Conservation (phyloP, 306 rosid genomes). For the Cicer arietinum region DNA sequence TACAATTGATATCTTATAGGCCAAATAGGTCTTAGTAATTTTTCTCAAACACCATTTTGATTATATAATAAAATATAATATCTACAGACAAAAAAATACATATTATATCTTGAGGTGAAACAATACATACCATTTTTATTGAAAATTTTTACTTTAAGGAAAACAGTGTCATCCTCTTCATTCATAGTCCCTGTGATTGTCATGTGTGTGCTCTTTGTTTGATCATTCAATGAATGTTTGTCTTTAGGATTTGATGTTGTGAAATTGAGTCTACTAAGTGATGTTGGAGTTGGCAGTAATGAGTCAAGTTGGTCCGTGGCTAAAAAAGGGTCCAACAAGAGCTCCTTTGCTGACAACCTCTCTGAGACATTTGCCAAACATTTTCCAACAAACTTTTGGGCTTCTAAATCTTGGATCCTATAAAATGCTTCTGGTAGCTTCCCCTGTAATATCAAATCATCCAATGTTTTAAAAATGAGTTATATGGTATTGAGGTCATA, state of each 20-base stretch:
- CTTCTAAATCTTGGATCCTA: slow-evolving; percentile 71
- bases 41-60: background rate
- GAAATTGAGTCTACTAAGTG: slow-evolving; percentile 29
- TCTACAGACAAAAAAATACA: background rate
- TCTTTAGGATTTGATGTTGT: slow-evolving; percentile 22
- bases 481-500: too few relatives aligned
- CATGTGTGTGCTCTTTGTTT: slow-evolving; percentile 62
- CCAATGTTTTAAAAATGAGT: background rate
- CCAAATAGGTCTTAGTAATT: too few relatives aligned
- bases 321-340: slow-evolving; percentile 80
- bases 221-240: slow-evolving; percentile 33
- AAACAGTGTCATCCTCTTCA: slow-evolving; percentile 69
- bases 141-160: slow-evolving; percentile 72
- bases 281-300: slow-evolving; percentile 40
- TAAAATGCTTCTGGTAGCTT: slow-evolving; percentile 77
- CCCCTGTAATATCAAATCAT: slow-evolving; percentile 55
- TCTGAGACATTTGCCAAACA: slow-evolving; percentile 73
- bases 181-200: slow-evolving; percentile 73
- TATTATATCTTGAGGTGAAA: background rate
- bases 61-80: too few relatives aligned
- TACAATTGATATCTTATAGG: background rate
- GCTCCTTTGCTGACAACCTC: slow-evolving; percentile 79
- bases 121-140: slow-evolving; percentile 56
- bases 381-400: slow-evolving; percentile 67
- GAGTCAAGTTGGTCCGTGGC: slow-evolving; percentile 52